A percentile compares a stretch with the other conserved stretches of the same genome.
These are phyloP conservation scores for Nepenthes gracilis DNA, from an alignment of 148 eudicot species.

Conservation along the genomic window DNA sequence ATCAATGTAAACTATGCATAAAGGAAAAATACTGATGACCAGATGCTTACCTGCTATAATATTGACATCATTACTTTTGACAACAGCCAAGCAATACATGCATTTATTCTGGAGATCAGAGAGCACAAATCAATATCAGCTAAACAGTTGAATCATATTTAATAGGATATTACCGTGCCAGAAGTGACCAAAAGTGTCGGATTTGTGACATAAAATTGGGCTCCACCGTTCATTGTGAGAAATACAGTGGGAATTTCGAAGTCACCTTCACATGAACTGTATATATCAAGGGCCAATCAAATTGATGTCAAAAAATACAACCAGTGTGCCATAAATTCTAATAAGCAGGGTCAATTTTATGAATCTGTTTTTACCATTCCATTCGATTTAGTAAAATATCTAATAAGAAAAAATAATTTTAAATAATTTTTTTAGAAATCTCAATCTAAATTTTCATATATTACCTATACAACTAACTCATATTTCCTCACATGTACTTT, in stretches of 20 bases:
- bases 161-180: not conserved
- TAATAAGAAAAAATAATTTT: too few species aligned
- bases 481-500: too few species aligned
- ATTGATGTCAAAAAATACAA: not conserved
- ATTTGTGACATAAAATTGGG: constrained; percentile 18
- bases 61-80: constrained; percentile 38
- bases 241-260: constrained; percentile 27
- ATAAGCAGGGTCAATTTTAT: not conserved
- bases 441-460: too few species aligned
- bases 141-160: not conserved
- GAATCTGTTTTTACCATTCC: too few species aligned
- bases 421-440: too few species aligned
- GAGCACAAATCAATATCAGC: constrained; percentile 1
- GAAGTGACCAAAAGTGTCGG: constrained; percentile 20
- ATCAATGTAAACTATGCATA: not conserved
- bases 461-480: too few species aligned
- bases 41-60: constrained; percentile 52
- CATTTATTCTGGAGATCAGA: constrained; percentile 22
- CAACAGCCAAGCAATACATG: constrained; percentile 53
- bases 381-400: too few species aligned
- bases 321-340: too few species aligned
- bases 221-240: constrained; percentile 72
- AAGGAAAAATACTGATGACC: not conserved
- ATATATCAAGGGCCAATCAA: not conserved
- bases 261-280: constrained; percentile 36